Conservation (phyloP, 495 filamentous ascomycete species). For the Lineolata rhizophorae region DNA sequence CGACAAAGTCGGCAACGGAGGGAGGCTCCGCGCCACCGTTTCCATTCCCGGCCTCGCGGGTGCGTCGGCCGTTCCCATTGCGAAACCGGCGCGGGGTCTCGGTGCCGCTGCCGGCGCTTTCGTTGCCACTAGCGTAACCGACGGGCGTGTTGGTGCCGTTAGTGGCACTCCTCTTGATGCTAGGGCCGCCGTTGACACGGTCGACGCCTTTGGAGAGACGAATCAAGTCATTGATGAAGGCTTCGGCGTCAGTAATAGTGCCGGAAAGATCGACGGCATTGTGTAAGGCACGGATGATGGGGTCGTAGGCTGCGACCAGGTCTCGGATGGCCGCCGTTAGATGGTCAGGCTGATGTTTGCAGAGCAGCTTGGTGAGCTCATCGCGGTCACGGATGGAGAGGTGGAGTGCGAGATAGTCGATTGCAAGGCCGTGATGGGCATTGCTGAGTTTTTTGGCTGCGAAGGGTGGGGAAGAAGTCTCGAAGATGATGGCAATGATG, state of each 20-base stretch:
- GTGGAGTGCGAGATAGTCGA: constrained; percentile 34
- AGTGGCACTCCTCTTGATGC: too few relatives aligned
- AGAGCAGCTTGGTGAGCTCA: constrained; percentile 32
- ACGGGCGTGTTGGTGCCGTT: too few relatives aligned
- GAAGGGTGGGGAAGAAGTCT: constrained; percentile 9
- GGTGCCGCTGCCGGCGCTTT: background rate
- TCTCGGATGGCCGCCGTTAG: constrained; percentile 35
- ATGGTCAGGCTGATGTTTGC: constrained; percentile 33
- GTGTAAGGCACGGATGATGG: constrained; percentile 38
- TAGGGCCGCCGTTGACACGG: too few relatives aligned
- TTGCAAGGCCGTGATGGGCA: constrained; percentile 27
- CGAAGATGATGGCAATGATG: constrained; percentile 29
- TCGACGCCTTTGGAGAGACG: constrained; percentile 21
- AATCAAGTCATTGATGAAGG: constrained; percentile 39
- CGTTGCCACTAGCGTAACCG: background rate
- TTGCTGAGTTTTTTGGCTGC: constrained; percentile 20
- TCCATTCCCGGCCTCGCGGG: too few relatives aligned
- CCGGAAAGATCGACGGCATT: constrained; percentile 39
- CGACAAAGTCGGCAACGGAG: constrained; percentile 38
- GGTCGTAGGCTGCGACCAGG: constrained; percentile 35
- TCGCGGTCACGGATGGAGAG: constrained; percentile 39
- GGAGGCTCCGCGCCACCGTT: too few relatives aligned
- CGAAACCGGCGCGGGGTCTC: too few relatives aligned
- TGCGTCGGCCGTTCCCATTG: too few relatives aligned
- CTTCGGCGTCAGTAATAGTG: constrained; percentile 31